Conservation (phyloP, 2,329 filamentous ascomycete species). For the Monosporascus sp. region DNA sequence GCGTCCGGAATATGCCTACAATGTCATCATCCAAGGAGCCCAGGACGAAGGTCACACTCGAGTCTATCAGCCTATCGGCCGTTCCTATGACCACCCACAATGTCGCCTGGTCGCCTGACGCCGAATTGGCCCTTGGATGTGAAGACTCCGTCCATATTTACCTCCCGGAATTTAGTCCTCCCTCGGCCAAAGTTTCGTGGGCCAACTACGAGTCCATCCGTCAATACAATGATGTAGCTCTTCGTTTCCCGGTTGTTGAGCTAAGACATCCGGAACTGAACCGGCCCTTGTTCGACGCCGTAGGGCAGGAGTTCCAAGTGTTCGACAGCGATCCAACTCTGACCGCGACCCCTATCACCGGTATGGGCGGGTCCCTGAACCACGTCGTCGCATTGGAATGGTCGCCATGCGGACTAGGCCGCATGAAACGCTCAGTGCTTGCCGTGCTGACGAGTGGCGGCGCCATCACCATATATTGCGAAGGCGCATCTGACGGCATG, state of each 20-base stretch:
- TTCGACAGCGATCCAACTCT: slow-evolving; percentile 21
- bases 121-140: slow-evolving; percentile 50
- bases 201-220: slow-evolving; percentile 16
- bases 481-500: slow-evolving; percentile 28
- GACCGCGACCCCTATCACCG: slow-evolving; percentile 45
- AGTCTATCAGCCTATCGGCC: slow-evolving; percentile 37
- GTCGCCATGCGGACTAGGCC: slow-evolving; percentile 54
- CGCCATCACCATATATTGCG: slow-evolving; percentile 45
- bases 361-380: slow-evolving; percentile 45
- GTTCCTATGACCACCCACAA: slow-evolving; percentile 39
- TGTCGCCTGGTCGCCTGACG: slow-evolving; percentile 50
- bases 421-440: slow-evolving; percentile 47
- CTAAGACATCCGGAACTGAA: slow-evolving; percentile 21
- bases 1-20: neutral
- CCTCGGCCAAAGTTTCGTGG: neutral
- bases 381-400: slow-evolving; percentile 49
- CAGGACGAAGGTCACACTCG: slow-evolving; percentile 39
- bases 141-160: slow-evolving; percentile 50
- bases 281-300: slow-evolving; percentile 21
- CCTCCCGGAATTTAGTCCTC: slow-evolving; percentile 38
- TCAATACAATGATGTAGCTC: slow-evolving; percentile 24
- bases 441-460: slow-evolving; percentile 46
- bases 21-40: slow-evolving; percentile 12
- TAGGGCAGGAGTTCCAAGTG: slow-evolving; percentile 16
- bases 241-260: slow-evolving; percentile 25